Conservation (phyloP, 352 stramenopile species). For the Elongisporangium prolatum region DNA sequence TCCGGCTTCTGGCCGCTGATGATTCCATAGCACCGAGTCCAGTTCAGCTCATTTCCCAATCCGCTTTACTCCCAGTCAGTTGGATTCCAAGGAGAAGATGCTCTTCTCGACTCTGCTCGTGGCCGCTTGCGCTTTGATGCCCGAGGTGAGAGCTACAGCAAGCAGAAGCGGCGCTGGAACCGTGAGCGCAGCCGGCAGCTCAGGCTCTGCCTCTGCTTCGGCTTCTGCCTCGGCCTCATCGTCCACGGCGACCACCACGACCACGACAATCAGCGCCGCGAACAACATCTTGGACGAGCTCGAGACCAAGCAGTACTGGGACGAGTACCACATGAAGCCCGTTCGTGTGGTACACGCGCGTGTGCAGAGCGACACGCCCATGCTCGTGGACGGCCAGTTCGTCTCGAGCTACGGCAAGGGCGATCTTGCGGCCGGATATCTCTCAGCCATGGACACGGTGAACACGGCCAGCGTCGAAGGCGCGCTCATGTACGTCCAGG, state of each 20-base stretch:
- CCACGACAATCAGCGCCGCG: constrained; percentile 6
- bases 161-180: constrained; percentile 1
- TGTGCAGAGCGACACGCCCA: constrained; percentile 63
- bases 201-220: neutral
- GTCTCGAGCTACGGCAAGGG: constrained; percentile 53
- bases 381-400: constrained; percentile 48
- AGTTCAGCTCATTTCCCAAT: constrained; percentile 9
- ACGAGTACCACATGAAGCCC: constrained; percentile 55
- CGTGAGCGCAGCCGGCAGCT: neutral
- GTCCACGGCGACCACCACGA: constrained; percentile 4
- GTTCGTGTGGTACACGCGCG: constrained; percentile 63
- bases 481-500: constrained; percentile 77
- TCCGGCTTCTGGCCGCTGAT: neutral
- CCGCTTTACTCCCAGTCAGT: constrained; percentile 19
- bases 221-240: constrained; percentile 1
- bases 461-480: constrained; percentile 74
- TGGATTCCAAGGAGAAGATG: constrained; percentile 11
- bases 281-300: constrained; percentile 24
- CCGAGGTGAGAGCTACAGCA: constrained; percentile 9
- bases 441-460: constrained; percentile 58
- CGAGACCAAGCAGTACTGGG: constrained; percentile 24
- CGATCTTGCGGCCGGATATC: constrained; percentile 53
- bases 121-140: constrained; percentile 7
- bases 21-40: neutral
- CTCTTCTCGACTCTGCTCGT: constrained; percentile 9